Conservation (phyloP, 1,284 basidiomycete genomes). For the Ustilago xerochloae region DNA sequence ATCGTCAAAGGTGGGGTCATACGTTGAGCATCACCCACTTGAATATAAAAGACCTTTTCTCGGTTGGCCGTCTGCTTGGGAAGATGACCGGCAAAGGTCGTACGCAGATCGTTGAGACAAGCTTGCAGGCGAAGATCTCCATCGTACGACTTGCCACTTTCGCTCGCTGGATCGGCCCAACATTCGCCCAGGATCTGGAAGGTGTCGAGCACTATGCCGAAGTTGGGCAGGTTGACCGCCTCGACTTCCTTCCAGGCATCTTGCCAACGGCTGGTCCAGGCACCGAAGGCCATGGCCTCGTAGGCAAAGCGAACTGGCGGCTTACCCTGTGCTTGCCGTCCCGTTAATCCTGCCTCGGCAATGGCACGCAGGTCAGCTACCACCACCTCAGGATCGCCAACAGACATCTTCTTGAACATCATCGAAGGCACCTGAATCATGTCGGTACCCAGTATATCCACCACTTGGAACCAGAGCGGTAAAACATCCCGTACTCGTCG, state of each 20-base stretch:
- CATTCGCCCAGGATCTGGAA: conserved; percentile 68
- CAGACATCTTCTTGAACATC: conserved; percentile 20
- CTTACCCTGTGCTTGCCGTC: conserved; percentile 11
- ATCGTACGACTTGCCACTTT: conserved; percentile 20
- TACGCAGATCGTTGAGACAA: conserved; percentile 9
- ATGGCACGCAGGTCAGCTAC: conserved; percentile 18
- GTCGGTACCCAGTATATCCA: conserved; percentile 34
- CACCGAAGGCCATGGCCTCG: conserved; percentile 52
- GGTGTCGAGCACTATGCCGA: conserved; percentile 68
- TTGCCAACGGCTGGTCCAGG: conserved; percentile 55
- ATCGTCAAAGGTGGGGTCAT: conserved; percentile 15
- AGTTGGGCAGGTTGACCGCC: conserved; percentile 57
- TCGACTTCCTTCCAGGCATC: conserved; percentile 65
- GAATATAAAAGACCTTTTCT: conserved; percentile 18
- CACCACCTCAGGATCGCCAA: conserved; percentile 10
- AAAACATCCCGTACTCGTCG: conserved; percentile 2
- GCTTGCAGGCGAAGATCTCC: conserved; percentile 6
- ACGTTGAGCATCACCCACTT: conserved; percentile 13
- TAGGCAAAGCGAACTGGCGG: conserved; percentile 9
- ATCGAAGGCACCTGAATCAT: conserved; percentile 22
- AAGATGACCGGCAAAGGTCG: conserved; percentile 8
- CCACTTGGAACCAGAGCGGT: conserved; percentile 12
- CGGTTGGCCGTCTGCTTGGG: conserved; percentile 7
- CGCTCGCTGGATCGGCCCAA: conserved; percentile 54
- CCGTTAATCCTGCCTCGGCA: conserved; percentile 13